These are phyloP conservation scores for Penicillium verhagenii DNA, from an alignment of 495 filamentous ascomycete genomes.

Conservation along the genomic window DNA sequence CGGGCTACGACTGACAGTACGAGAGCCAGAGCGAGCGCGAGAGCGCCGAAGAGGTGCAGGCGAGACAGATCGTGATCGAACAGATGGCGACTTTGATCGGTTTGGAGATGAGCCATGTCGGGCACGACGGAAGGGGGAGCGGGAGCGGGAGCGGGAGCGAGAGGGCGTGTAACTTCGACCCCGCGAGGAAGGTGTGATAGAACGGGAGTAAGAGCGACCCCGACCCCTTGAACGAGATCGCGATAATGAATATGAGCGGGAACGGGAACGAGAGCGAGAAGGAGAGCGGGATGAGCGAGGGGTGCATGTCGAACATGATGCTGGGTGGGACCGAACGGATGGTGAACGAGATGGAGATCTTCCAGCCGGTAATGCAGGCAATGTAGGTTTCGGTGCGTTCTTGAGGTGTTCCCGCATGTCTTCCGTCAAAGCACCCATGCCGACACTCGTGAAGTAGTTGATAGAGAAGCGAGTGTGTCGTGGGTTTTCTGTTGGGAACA, in stretches of 20 bases:
- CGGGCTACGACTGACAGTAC: conserved; percentile 29
- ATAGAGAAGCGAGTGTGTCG: conserved; percentile 93
- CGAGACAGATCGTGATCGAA: conserved; percentile 27
- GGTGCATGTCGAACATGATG: conserved; percentile 44
- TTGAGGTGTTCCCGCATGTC: conserved; percentile 89
- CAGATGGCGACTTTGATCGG: conserved; percentile 1
- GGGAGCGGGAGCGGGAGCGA: conserved; percentile 4
- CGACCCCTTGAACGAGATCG: conserved; percentile 43
- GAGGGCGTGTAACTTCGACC: conserved; percentile 31
- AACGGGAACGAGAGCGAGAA: conserved; percentile 38
- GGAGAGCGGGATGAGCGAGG: conserved; percentile 38
- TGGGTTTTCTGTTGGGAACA: conserved; percentile 86
- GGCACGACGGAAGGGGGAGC: background rate
- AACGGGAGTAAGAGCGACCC: conserved; percentile 42
- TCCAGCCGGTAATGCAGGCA: conserved; percentile 62
- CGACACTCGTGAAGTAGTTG: conserved; percentile 98
- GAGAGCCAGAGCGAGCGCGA: conserved; percentile 31
- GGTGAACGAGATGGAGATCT: conserved; percentile 55
- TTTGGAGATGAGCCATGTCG: background rate
- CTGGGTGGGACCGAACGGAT: conserved; percentile 53
- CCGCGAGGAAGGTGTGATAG: conserved; percentile 38
- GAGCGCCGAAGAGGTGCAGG: conserved; percentile 28
- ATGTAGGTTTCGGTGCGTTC: conserved; percentile 75
- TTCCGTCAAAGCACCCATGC: conserved; percentile 91
- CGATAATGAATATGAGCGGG: conserved; percentile 38